phyloP scores from a whole-genome alignment of 257 asterid species.

The Vinca minor region DNA sequence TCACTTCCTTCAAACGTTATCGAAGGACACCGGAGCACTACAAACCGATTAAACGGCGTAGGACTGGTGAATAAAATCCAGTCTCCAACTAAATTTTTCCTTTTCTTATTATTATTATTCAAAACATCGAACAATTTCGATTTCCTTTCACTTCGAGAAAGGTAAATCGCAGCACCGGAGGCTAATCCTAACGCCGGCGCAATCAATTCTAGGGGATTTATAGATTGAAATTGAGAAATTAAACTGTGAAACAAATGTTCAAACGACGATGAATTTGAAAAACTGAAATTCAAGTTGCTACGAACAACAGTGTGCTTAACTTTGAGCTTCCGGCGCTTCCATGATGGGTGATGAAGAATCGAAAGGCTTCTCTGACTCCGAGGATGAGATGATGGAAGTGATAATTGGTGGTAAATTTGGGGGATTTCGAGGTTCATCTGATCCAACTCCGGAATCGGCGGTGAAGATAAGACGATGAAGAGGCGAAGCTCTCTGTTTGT shows the following conservation, averaged over 20 bases:
- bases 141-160: slow-evolving; percentile 25
- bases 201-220: slow-evolving; percentile 35
- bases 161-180: slow-evolving; percentile 55
- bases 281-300: slow-evolving; percentile 8
- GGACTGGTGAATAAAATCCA: slow-evolving; percentile 81
- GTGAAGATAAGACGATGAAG: background rate
- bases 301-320: slow-evolving; percentile 25
- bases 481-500: background rate
- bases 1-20: slow-evolving; percentile 58
- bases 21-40: slow-evolving; percentile 76
- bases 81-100: slow-evolving; percentile 39
- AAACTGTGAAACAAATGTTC: slow-evolving; percentile 39
- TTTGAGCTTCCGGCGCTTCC: slow-evolving; percentile 57
- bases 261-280: slow-evolving; percentile 28
- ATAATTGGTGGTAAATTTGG: slow-evolving; percentile 13
- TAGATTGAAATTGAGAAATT: slow-evolving; percentile 45
- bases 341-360: slow-evolving; percentile 29
- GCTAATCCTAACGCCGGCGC: slow-evolving; percentile 69
- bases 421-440: slow-evolving; percentile 41
- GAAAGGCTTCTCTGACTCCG: slow-evolving; percentile 8
- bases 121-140: slow-evolving; percentile 9
- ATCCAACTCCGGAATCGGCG: background rate
- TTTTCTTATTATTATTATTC: slow-evolving; percentile 14
- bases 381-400: slow-evolving; percentile 21
- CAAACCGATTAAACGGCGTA: slow-evolving; percentile 90